These are phyloP conservation scores for Arthroderma uncinatum DNA, from an alignment of 2,329 filamentous ascomycete genomes.

Conservation along the genomic window DNA sequence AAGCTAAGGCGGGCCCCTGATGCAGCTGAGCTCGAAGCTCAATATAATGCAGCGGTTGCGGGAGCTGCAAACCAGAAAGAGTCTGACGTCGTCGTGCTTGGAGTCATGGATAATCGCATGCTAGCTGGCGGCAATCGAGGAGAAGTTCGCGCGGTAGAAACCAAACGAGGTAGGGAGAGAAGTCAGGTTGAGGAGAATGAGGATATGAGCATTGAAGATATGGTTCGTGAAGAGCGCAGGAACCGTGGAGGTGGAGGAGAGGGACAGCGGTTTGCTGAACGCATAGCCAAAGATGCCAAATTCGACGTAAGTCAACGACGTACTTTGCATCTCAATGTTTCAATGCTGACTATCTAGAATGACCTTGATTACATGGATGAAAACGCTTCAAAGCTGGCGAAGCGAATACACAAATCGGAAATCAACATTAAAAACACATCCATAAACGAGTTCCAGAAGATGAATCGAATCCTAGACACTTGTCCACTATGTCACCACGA, in stretches of 20 bases:
- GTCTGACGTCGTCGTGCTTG: constrained; percentile 64
- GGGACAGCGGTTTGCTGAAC: constrained; percentile 70
- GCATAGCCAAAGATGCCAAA: constrained; percentile 84
- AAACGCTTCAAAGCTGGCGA: constrained; percentile 81
- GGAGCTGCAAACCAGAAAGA: constrained; percentile 48
- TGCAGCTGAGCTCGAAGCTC: constrained; percentile 62
- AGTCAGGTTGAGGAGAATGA: constrained; percentile 82
- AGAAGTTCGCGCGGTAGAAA: constrained; percentile 69
- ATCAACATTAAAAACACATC: constrained; percentile 78
- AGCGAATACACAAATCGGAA: constrained; percentile 76
- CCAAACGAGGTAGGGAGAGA: constrained; percentile 70
- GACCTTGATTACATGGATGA: constrained; percentile 97
- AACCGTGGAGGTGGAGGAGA: constrained; percentile 69
- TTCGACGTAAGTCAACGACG: constrained; percentile 49
- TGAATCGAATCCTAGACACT: constrained; percentile 71
- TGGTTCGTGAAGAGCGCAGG: constrained; percentile 87
- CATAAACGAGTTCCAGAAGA: constrained; percentile 78
- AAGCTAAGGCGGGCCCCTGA: constrained; percentile 71
- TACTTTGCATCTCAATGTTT: background rate
- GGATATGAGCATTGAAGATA: constrained; percentile 92
- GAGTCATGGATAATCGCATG: constrained; percentile 81
- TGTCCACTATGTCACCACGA: constrained; percentile 92
- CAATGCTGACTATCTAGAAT: constrained; percentile 37
- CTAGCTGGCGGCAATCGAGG: constrained; percentile 62
- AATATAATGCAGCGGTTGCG: constrained; percentile 68